Percentiles rank a stretch among this genome's conserved stretches.
These are phyloP conservation scores for Acanthamoeba royreba DNA, from an alignment of 208 protist genomes.

Conservation along the genomic window DNA sequence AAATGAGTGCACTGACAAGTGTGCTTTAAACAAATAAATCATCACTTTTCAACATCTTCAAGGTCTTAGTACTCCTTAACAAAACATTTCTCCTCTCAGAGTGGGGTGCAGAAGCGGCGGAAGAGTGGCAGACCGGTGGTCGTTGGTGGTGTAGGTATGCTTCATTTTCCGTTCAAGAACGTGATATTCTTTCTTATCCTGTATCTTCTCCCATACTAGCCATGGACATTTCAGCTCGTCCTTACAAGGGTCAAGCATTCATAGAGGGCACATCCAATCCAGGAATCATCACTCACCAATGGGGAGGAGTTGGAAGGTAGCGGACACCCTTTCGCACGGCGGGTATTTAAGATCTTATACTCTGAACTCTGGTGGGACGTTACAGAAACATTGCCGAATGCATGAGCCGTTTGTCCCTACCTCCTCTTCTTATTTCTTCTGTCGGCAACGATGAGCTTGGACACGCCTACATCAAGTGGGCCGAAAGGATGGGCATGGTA, in stretches of 20 bases:
- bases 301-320: background rate
- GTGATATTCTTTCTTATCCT: too few species aligned
- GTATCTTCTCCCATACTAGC: background rate
- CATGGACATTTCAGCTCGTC: background rate
- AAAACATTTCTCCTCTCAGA: too few species aligned
- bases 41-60: too few species aligned
- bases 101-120: background rate
- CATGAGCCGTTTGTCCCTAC: background rate
- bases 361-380: too few species aligned
- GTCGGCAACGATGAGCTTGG: constrained; percentile 3
- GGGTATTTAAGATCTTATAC: too few species aligned
- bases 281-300: constrained; percentile 10
- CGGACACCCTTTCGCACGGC: background rate
- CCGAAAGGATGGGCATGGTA: constrained; percentile 26
- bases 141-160: background rate
- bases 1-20: too few species aligned
- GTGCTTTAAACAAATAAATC: background rate
- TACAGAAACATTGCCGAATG: constrained; percentile 27
- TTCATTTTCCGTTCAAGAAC: too few species aligned
- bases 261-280: constrained; percentile 3
- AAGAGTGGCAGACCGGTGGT: background rate
- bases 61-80: too few species aligned
- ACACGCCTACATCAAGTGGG: constrained; percentile 7
- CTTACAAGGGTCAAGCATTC: constrained; percentile 8
- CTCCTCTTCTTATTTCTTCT: background rate